Evolutionary conservation across 208 protist species (phyloP).

Genomic region (Leishmania aethiopica): DNA sequence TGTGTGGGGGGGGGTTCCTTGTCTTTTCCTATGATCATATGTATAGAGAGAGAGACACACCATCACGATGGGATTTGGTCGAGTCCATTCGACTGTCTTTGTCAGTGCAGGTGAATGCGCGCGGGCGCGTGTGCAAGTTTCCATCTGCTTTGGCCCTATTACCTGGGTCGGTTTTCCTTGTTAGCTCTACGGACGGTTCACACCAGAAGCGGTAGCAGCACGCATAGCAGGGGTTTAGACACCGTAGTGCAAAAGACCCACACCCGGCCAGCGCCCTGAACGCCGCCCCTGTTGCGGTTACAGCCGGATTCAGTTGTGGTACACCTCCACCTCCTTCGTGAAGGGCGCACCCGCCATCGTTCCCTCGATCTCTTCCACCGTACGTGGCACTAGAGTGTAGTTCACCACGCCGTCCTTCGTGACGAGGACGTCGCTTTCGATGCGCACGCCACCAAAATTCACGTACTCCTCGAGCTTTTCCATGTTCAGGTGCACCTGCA

Average conservation of each 20-base stretch:
- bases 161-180: neutral
- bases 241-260: neutral
- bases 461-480: slow-evolving; percentile 80
- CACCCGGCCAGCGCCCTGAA: neutral
- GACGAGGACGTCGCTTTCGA: slow-evolving; percentile 98
- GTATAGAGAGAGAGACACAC: too few species aligned
- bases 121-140: slow-evolving; percentile 5
- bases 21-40: neutral
- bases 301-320: slow-evolving; percentile 39
- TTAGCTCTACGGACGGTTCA: neutral
- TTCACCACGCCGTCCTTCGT: slow-evolving; percentile 90
- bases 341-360: slow-evolving; percentile 84
- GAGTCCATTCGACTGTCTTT: neutral
- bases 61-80: neutral
- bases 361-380: slow-evolving; percentile 85
- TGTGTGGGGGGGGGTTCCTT: neutral
- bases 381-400: slow-evolving; percentile 83
- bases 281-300: neutral
- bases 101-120: neutral
- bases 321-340: slow-evolving; percentile 60
- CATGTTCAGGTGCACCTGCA: slow-evolving; percentile 87
- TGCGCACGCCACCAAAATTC: slow-evolving; percentile 96
- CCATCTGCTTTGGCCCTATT: neutral
- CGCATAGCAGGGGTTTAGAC: too few species aligned
- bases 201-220: neutral